Evolutionary conservation across 2,329 filamentous ascomycete genomes (phyloP), one percentile per base, ranked within the genome.

Genomic region (Colletotrichum sp.): DNA sequence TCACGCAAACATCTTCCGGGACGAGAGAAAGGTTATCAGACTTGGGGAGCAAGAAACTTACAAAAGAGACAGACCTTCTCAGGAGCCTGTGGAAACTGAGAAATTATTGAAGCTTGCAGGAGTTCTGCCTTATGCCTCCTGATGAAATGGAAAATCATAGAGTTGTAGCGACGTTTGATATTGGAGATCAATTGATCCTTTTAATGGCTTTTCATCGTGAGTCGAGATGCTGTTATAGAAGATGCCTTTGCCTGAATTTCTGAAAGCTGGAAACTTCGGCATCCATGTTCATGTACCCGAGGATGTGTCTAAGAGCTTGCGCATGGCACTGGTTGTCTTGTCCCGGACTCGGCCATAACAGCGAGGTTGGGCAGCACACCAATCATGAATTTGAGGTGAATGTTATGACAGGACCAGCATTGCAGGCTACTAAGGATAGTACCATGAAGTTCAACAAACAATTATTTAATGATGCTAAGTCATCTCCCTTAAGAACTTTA

Each of bases 181-280:
- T 32, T 62, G 59, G 12, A 21, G 30, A 32, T 62, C 18, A 3
- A 34, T 3, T 62, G 9, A 21, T 32, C 0, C 26, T 34, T 6
- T 24, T 3, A 12, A 7, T 34, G 28, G n/a, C 28, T 13, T 12
- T 21, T 28, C 2, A 6, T 2, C n/a, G 7, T 62, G 18, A n/a
- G 4, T 8, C 1, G 13, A 5, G 5, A n/a, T 62, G 30, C 2
- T 5, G 2, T 1, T n/a, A 3, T n/a, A 6, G 13, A 4, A 32
- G 1, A n/a, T 12, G 36, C 3, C 15, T 5, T 39, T 5, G 3
- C 34, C 2, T 39, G 15, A 32, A 21, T 3, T 21, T 0, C 3
- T 49, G 9, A 49, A 49, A n/a, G 44, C n/a, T 49, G 9, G 44
- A 13, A 1, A 52, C n/a, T 21, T 52, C 10, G 44, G 6, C n/a